Percentiles rank a stretch among this genome's conserved stretches.
Evolutionary conservation across 1,284 basidiomycete genomes (phyloP).

Genomic region (Lignosus rhinocerotis): DNA sequence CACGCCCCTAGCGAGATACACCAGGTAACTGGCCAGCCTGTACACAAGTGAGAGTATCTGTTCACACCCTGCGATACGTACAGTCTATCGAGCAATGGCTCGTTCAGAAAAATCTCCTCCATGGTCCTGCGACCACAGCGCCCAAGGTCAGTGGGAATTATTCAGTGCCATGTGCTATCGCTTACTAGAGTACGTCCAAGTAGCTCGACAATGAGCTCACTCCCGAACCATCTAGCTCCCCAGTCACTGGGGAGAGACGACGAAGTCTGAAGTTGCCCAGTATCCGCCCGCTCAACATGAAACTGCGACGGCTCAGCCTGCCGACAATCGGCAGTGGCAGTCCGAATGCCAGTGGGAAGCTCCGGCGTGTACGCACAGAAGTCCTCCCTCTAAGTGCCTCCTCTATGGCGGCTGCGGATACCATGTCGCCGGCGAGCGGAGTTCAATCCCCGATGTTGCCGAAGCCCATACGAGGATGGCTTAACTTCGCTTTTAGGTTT

Average conservation of each 20-base stretch:
- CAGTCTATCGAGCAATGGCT: constrained; percentile 11
- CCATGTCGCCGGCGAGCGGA: neutral
- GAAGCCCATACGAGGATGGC: neutral
- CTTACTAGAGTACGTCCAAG: neutral
- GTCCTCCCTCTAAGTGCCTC: no score
- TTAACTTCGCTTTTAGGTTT: neutral
- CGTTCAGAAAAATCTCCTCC: constrained; percentile 1
- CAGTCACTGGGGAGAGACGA: neutral
- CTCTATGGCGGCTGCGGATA: no score
- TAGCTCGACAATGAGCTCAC: neutral
- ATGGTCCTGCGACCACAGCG: neutral
- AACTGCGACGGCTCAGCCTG: constrained; percentile 4
- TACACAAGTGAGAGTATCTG: neutral
- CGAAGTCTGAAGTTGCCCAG: constrained; percentile 1
- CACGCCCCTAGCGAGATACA: constrained; percentile 9
- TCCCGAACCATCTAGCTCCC: neutral
- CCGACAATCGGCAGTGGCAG: neutral
- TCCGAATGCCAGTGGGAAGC: neutral
- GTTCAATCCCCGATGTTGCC: neutral
- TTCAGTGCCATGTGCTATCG: neutral
- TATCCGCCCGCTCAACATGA: constrained; percentile 1
- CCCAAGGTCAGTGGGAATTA: neutral
- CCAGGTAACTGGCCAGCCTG: neutral
- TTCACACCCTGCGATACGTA: neutral
- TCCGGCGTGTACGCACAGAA: no score